Evolutionary conservation across 2,329 filamentous ascomycete species (phyloP), one percentile per base, ranked within the genome.

Genomic region (Fusarium sp.): DNA sequence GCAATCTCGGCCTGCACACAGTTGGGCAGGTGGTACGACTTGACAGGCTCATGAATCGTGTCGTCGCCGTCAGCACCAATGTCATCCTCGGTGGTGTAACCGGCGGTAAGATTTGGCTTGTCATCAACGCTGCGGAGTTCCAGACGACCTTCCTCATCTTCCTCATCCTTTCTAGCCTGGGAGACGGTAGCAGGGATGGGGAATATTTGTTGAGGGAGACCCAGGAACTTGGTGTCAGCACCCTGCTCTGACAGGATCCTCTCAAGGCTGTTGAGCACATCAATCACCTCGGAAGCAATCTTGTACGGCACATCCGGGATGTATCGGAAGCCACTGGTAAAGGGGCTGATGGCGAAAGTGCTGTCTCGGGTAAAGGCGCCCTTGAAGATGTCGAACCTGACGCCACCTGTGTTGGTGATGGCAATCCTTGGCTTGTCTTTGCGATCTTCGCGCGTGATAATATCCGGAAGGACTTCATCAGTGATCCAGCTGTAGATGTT

Each of bases 311-410:
- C 93, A 76, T 97, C 91, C 63, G 92, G 91, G 61, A 98, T 87
- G 75, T 91, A 95, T 29, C 88, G 87, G 81, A 98, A 93, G 1
- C 89, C 90, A 82, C 93, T 97, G 2, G 90, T 91, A 81, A 99
- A 99, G 0, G 97, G 97, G 10, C 94, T 97, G 31, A 98, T 88
- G 42, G 96, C 92, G 80, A 91, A 98, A 0, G 93, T 94, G 5
- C 92, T 93, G 81, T 99, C 97, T 42, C 91, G 91, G 0, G 97
- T 98, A 80, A 98, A 98, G 0, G 92, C 87, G 0, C 97, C 97
- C 81, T 96, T 91, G 87, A 98, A 97, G 70, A 99, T 94, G 81
- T 99, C 97, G 82, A 98, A 99, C 52, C 97, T 93, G 74, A 99
- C 91, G 5, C 94, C 94, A 29, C 97, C 97, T 0, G 94, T 98